phyloP scores from a whole-genome alignment of 352 stramenopile species.

The Phytophthora citricola region DNA sequence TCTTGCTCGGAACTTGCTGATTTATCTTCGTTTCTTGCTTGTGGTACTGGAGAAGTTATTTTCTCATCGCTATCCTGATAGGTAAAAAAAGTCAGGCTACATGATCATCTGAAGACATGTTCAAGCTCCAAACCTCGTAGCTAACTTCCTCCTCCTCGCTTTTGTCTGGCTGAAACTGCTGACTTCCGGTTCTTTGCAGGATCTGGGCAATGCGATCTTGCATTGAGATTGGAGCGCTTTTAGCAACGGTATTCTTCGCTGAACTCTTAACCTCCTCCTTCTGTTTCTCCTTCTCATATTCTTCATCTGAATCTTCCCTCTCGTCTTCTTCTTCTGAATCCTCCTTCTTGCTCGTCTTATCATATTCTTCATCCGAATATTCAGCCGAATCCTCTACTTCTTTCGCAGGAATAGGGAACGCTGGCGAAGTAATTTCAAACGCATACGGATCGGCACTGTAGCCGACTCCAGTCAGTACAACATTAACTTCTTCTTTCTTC shows the following conservation, averaged over 20 bases:
- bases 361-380: conserved; percentile 13
- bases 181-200: conserved; percentile 77
- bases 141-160: conserved; percentile 32
- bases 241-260: conserved; percentile 34
- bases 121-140: conserved; percentile 18
- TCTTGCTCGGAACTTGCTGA: not conserved
- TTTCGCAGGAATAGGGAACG: conserved; percentile 33
- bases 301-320: conserved; percentile 5
- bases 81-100: not conserved
- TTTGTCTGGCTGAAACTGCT: conserved; percentile 37
- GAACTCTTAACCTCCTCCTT: conserved; percentile 36
- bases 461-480: conserved; percentile 14
- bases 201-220: conserved; percentile 83
- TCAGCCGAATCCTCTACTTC: conserved; percentile 23
- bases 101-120: not conserved
- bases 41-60: not conserved
- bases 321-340: conserved; percentile 20
- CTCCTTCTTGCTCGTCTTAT: conserved; percentile 42
- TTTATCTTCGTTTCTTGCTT: conserved; percentile 2
- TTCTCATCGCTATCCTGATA: conserved; percentile 19
- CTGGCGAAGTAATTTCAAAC: conserved; percentile 61
- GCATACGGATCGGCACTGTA: conserved; percentile 72
- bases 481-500: not conserved
- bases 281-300: conserved; percentile 36
- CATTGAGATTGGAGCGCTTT: conserved; percentile 46